phyloP scores from a whole-genome alignment of 108 stramenopile species.

The Fragilaria crotonensis region DNA sequence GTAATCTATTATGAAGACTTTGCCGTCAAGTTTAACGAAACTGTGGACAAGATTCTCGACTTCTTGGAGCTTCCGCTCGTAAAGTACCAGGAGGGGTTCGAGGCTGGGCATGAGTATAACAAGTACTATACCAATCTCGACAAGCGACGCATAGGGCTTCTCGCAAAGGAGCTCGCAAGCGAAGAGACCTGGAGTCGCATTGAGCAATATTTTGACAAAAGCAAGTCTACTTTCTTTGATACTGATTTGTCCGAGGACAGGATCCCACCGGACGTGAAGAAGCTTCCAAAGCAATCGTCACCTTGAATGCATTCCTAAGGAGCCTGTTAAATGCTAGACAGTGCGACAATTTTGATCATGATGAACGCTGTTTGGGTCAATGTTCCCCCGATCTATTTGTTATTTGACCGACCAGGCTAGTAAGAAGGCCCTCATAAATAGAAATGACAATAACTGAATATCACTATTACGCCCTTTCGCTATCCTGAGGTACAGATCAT shows the following conservation, averaged over 20 bases:
- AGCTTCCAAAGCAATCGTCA: background rate
- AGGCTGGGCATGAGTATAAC: slow-evolving; percentile 13
- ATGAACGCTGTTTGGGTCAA: no score
- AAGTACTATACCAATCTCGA: background rate
- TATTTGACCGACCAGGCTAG: no score
- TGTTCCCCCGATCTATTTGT: no score
- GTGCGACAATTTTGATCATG: no score
- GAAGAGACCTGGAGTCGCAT: slow-evolving; percentile 19
- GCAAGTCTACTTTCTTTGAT: background rate
- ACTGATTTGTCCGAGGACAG: background rate
- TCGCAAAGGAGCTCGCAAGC: slow-evolving; percentile 19
- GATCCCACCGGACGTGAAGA: background rate
- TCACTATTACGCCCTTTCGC: no score
- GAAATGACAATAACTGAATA: no score
- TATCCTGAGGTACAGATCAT: background rate
- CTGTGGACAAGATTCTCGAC: slow-evolving; percentile 35
- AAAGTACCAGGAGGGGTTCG: slow-evolving; percentile 12
- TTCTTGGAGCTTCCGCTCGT: slow-evolving; percentile 42
- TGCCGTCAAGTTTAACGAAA: slow-evolving; percentile 33
- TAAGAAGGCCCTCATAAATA: no score
- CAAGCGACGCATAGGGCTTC: background rate
- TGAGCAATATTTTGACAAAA: slow-evolving; percentile 23
- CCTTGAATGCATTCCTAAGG: no score
- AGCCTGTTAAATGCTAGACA: no score
- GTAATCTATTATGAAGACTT: slow-evolving; percentile 78